Evolutionary conservation across 2,329 filamentous ascomycete species (phyloP).

Genomic region (Nemania diffusa): DNA sequence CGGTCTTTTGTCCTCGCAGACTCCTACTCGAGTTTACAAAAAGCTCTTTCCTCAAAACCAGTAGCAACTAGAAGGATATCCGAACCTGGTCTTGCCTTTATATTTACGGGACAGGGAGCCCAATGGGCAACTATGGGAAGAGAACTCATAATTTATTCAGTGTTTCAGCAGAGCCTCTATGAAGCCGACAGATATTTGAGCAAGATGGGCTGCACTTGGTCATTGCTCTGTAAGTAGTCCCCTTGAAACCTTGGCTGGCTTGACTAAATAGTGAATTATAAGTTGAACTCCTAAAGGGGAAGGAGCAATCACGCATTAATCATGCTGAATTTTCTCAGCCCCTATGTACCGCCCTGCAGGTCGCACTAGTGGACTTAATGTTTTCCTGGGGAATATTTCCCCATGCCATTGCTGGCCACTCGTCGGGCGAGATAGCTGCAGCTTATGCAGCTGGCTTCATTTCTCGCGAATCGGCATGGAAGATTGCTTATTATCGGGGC

Average conservation of each 20-base stretch:
- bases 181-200: slow-evolving; percentile 27
- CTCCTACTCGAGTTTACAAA: slow-evolving; percentile 9
- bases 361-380: slow-evolving; percentile 52
- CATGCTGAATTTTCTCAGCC: slow-evolving; percentile 34
- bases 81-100: slow-evolving; percentile 37
- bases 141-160: slow-evolving; percentile 36
- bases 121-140: slow-evolving; percentile 57
- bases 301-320: slow-evolving; percentile 26
- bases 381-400: slow-evolving; percentile 47
- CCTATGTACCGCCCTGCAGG: slow-evolving; percentile 49
- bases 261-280: slow-evolving; percentile 7
- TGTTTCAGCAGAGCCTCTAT: slow-evolving; percentile 27
- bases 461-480: slow-evolving; percentile 47
- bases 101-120: slow-evolving; percentile 60
- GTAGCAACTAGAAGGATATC: slow-evolving; percentile 13
- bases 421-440: slow-evolving; percentile 55
- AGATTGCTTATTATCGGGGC: slow-evolving; percentile 52
- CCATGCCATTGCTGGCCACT: slow-evolving; percentile 52
- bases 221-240: slow-evolving; percentile 22
- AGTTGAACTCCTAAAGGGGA: slow-evolving; percentile 34
- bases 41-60: slow-evolving; percentile 18
- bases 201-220: slow-evolving; percentile 23
- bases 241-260: not conserved
- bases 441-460: slow-evolving; percentile 51
- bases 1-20: slow-evolving; percentile 23